Evolutionary conservation across 2,329 filamentous ascomycete genomes (phyloP).

Genomic region (Fusarium xylarioides): DNA sequence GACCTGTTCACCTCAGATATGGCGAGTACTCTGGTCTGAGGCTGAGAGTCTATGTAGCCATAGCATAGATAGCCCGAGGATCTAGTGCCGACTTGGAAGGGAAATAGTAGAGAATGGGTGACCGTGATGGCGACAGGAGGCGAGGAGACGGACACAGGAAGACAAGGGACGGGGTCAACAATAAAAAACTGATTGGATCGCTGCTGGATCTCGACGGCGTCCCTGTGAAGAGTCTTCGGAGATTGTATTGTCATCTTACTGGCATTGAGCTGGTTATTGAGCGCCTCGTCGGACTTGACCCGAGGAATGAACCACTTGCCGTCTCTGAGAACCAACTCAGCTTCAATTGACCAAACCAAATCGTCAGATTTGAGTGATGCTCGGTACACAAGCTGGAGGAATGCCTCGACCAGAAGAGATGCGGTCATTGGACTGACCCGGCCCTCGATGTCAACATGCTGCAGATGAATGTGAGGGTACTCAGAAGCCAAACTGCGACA

Average conservation of each 20-base stretch:
- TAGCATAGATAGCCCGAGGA: background rate
- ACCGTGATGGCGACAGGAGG: background rate
- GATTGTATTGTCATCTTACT: background rate
- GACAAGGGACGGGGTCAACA: background rate
- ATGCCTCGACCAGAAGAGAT: background rate
- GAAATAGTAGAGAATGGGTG: background rate
- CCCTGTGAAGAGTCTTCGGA: background rate
- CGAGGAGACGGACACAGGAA: background rate
- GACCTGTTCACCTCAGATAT: background rate
- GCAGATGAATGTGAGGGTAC: slow-evolving; percentile 6
- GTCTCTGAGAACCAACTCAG: background rate
- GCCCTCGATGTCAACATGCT: slow-evolving; percentile 6
- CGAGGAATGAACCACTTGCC: background rate
- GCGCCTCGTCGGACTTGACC: background rate
- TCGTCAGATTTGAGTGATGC: background rate
- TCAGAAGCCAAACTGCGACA: slow-evolving; percentile 6
- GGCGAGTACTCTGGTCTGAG: background rate
- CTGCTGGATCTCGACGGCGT: background rate
- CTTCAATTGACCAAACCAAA: background rate
- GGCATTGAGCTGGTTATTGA: background rate
- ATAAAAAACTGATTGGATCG: background rate
- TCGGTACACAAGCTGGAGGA: background rate
- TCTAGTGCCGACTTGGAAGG: background rate
- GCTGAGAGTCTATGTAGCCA: background rate
- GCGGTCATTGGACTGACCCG: background rate